Base-by-base conservation (phyloP, 164 flowering plant genomes). In the Aristolochia contorta region DNA sequence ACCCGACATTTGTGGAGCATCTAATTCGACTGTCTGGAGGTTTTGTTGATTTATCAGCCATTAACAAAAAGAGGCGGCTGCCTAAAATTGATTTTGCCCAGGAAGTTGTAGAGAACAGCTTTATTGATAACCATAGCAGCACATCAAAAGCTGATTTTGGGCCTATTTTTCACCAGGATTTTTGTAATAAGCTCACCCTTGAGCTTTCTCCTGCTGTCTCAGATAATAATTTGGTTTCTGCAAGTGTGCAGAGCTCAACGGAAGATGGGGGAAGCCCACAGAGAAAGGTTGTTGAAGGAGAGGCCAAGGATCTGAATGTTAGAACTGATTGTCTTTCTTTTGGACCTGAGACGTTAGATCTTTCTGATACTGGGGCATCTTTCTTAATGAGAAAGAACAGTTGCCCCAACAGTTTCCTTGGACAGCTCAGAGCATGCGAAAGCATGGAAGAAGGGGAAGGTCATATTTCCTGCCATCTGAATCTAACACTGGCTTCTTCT, bases 141-240 rank as follows among this genome's bases (percentile, higher is more conserved):
- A 59, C 47, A 65, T 78, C 78, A 47, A 77, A 72, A 67, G 67
- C 82, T 12, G 88, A 83, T 19, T 52, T 68, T 62, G 85, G 83
- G 46, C 78, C 75, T 60, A 55, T 73, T 55, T 79, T 77, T 63
- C 84, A 74, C 60, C 82, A 72, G 62, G 89, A 83, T 72, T 80
- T 84, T 64, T 80, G 80, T 52, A 79, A 75, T 72, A 87, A 82
- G 71, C 77, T 89, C 59, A 83, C 73, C 56, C 74, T 89, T 37
- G 97, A 86, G 63, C 65, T 87, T 20, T 89, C 96, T 12, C 84
- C 96, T 19, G 84, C 94, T 72, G 77, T 80, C 67, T 85, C 96
- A 15, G 88, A 84, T 67, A 75, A 72, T 47, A 83, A 89, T 69
- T 68, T 89, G 74, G 76, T 87, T 67, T 79, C 96, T 30, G 73